These are phyloP conservation scores for Raphanus hybrid DNA, from an alignment of 441 rosid species.

Conservation along the genomic window DNA sequence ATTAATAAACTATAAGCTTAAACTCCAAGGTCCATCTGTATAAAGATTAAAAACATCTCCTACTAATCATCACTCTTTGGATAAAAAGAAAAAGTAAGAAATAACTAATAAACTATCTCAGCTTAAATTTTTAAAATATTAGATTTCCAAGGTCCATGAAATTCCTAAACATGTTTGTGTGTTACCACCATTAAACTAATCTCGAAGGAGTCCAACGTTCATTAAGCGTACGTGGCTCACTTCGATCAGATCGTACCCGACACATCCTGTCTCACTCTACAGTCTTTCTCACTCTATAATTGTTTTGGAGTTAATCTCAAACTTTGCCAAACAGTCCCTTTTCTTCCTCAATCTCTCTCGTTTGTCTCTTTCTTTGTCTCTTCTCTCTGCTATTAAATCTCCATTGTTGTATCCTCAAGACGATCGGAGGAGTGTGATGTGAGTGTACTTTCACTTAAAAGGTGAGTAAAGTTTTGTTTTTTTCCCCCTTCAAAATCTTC, in stretches of 20 bases:
- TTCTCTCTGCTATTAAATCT: too few relatives aligned
- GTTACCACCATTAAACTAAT: constrained; percentile 19
- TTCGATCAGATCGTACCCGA: constrained; percentile 45
- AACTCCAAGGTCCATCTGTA: constrained; percentile 29
- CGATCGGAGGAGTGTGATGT: background rate
- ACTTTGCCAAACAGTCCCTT: constrained; percentile 50
- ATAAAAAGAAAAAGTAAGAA: background rate
- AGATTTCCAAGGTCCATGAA: constrained; percentile 34
- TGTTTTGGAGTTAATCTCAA: constrained; percentile 42
- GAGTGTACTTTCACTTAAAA: background rate
- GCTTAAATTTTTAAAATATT: background rate
- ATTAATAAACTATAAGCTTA: background rate
- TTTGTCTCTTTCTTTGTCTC: constrained; percentile 6
- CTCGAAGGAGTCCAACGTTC: constrained; percentile 35
- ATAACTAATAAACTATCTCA: background rate
- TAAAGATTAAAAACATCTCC: background rate
- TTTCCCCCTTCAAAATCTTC: constrained; percentile 14
- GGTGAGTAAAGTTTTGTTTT: constrained; percentile 27
- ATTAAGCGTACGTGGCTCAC: constrained; percentile 44
- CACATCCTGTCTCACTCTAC: constrained; percentile 37
- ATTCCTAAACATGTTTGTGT: constrained; percentile 40
- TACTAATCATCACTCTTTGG: constrained; percentile 12
- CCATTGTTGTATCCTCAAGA: background rate
- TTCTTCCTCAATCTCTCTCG: constrained; percentile 11
- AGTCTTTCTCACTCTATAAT: constrained; percentile 24